Conservation (phyloP, 2,329 filamentous ascomycete genomes). For the Venturia carpophila region DNA sequence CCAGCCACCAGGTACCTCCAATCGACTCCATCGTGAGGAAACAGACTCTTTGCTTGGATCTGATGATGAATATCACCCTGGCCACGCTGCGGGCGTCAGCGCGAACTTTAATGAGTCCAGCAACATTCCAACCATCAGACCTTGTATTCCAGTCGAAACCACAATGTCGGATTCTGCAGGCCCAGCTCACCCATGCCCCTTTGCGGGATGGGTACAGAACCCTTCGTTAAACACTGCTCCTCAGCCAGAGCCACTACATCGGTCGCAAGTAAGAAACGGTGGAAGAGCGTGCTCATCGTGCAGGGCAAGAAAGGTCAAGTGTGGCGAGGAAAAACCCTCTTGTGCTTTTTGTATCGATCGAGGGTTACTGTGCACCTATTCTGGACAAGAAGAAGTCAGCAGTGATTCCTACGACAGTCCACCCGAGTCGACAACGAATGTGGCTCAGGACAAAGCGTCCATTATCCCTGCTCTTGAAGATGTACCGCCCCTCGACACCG, state of each 20-base stretch:
- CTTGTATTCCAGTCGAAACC: neutral
- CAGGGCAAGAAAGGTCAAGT: neutral
- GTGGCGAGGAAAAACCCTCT: neutral
- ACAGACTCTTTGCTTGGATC: neutral
- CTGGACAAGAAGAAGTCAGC: neutral
- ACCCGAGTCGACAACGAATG: neutral
- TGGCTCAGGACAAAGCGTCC: neutral
- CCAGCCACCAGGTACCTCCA: neutral
- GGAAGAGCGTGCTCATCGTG: neutral
- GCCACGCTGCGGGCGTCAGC: neutral
- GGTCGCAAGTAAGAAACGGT: neutral
- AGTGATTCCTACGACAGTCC: conserved; percentile 2
- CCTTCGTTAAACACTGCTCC: neutral
- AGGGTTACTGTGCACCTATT: neutral
- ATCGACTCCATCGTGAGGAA: neutral
- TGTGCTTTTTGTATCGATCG: neutral
- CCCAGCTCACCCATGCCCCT: neutral
- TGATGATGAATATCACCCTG: neutral
- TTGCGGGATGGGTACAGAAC: neutral
- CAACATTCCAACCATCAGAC: neutral
- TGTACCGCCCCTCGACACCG: neutral
- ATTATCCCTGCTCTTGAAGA: neutral
- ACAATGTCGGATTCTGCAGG: neutral
- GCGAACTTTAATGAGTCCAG: neutral
- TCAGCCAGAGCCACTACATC: neutral